Base-by-base conservation (phyloP, 495 filamentous ascomycete genomes). In the Talaromyces trachyspermus region DNA sequence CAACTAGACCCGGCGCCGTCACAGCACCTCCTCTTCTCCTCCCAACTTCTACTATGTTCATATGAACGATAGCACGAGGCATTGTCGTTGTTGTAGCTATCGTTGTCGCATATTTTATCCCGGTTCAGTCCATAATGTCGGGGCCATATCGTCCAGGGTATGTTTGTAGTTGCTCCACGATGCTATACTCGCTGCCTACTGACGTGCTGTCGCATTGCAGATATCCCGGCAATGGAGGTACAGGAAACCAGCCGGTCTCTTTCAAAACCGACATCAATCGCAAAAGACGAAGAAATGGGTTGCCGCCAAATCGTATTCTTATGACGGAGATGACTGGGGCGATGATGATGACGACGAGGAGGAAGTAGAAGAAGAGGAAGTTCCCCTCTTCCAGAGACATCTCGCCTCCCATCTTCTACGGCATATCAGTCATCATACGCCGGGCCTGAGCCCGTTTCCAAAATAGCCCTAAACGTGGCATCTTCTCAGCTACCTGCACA, bases 321-420 rank as follows among this genome's bases (percentile, higher is more conserved):
- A 98, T 56, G 92, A 90, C 56, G 92, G 90, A 49, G 89, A 88
- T 54, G 91, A 95, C 56, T 96, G 92, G 87, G 92, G 89, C 33
- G 85, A 84, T 39, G 85, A 88, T 26, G 85, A 91, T 36, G 80
- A 86, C 30, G 84, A 89, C 49, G 86, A 90, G 41, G 80, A 87
- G 53, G 83, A 80, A 23, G 72, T 80, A 44, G 64, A 75, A 33
- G 63, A 69, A 26, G 62, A 69, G 20, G 18, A 43, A 36, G 48
- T 12, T 12, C 19, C 48, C 14, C 46, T 9, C 15, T 39, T 14
- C 37, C 25, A 14, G 19, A 18, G 11, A 26, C 26, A 6, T 33
- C 37, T 26, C 48, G 36, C 11, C 24, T 33, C 19, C 17, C n/a
- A n/a, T n/a, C 32, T 39, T 17, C 38, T n/a, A 27, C 39, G 4